These are phyloP conservation scores for Rhizopogon roseolus DNA, from an alignment of 768 basidiomycete species.

Conservation along the genomic window DNA sequence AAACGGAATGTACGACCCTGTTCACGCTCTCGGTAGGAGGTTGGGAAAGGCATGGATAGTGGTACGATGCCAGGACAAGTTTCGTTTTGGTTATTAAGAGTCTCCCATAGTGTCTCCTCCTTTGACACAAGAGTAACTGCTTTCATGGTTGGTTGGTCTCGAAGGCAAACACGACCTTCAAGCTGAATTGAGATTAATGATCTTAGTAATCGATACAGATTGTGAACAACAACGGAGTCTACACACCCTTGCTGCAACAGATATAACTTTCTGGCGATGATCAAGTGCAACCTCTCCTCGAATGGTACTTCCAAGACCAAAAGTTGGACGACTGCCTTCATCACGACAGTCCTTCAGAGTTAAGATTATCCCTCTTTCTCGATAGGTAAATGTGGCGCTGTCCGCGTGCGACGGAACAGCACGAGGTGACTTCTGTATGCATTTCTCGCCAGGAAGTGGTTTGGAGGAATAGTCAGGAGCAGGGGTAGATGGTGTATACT, in stretches of 20 bases:
- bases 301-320: slow-evolving; percentile 25
- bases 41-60: slow-evolving; percentile 24
- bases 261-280: slow-evolving; percentile 20
- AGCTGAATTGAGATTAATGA: slow-evolving; percentile 10
- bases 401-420: slow-evolving; percentile 6
- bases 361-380: slow-evolving; percentile 25
- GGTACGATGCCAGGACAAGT: slow-evolving; percentile 24
- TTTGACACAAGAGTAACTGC: slow-evolving; percentile 19
- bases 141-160: slow-evolving; percentile 6
- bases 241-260: slow-evolving; percentile 24
- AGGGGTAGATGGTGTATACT: slow-evolving; percentile 49
- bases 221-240: not conserved
- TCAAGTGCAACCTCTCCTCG: slow-evolving; percentile 23
- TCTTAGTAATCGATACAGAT: not conserved
- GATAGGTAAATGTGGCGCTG: slow-evolving; percentile 24
- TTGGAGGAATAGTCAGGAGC: slow-evolving; percentile 56
- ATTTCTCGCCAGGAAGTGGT: slow-evolving; percentile 46
- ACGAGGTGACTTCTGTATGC: slow-evolving; percentile 43
- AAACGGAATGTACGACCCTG: slow-evolving; percentile 18
- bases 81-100: slow-evolving; percentile 4
- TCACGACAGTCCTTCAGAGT: slow-evolving; percentile 26
- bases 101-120: slow-evolving; percentile 18
- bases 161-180: slow-evolving; percentile 18
- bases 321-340: slow-evolving; percentile 22
- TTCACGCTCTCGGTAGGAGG: slow-evolving; percentile 18